Conservation (phyloP, 768 basidiomycete genomes). For the Tubosaeta sp. region DNA sequence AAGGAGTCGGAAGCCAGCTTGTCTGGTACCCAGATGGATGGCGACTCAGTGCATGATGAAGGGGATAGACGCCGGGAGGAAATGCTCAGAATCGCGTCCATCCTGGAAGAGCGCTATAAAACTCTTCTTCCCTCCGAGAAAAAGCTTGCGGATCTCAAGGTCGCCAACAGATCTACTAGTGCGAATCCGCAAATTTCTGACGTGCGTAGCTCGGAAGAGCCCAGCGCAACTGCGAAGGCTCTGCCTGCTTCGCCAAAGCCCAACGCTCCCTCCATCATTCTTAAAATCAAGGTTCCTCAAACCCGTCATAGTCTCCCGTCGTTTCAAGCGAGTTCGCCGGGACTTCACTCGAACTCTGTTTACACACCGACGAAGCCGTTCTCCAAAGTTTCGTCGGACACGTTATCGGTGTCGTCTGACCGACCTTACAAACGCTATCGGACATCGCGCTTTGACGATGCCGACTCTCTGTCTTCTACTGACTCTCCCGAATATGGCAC, state of each 20-base stretch:
- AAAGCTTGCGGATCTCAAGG: constrained; percentile 34
- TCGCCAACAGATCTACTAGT: constrained; percentile 17
- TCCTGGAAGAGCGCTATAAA: constrained; percentile 68
- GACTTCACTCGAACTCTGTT: constrained; percentile 8
- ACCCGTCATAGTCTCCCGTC: constrained; percentile 14
- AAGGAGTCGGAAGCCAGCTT: constrained; percentile 22
- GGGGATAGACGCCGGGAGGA: constrained; percentile 71
- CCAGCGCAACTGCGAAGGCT: constrained; percentile 6
- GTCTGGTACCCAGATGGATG: constrained; percentile 37
- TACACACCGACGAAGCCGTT: constrained; percentile 22
- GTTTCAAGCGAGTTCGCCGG: constrained; percentile 15
- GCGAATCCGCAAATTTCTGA: constrained; percentile 16
- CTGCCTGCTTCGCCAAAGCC: constrained; percentile 14
- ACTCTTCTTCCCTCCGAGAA: constrained; percentile 68
- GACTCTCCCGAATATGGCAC: constrained; percentile 16
- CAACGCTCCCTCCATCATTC: constrained; percentile 24
- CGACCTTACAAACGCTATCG: constrained; percentile 29
- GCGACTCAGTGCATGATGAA: constrained; percentile 42
- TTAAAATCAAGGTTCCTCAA: constrained; percentile 35
- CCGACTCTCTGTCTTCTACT: constrained; percentile 24
- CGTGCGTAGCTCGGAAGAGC: constrained; percentile 12
- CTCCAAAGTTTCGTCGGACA: constrained; percentile 29
- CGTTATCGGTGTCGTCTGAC: constrained; percentile 25
- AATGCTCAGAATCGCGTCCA: constrained; percentile 67
- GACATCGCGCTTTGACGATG: constrained; percentile 13